Conservation (phyloP, 768 basidiomycete genomes). For the Dictyophora rubrovolvata region DNA sequence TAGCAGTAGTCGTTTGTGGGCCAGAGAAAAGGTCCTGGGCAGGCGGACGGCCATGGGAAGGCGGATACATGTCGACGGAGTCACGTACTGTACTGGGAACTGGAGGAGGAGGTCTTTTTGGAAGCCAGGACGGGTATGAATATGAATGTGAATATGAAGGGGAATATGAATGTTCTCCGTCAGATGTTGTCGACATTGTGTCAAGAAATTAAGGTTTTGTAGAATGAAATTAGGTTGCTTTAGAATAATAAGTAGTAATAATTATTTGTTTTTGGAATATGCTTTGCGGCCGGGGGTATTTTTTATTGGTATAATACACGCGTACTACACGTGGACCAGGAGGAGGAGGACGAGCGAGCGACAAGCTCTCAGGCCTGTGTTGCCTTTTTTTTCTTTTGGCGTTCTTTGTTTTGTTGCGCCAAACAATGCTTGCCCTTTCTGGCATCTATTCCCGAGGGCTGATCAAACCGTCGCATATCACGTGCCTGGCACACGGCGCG, state of each 20-base stretch:
- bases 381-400: too few species aligned
- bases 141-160: too few species aligned
- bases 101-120: conserved; percentile 65
- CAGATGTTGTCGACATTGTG: not conserved
- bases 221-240: not conserved
- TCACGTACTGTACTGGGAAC: conserved; percentile 52
- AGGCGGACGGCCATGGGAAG: conserved; percentile 9
- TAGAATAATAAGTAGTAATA: too few species aligned
- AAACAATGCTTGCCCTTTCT: too few species aligned
- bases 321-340: not conserved
- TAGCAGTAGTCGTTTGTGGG: conserved; percentile 1
- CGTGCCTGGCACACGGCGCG: too few species aligned
- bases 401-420: too few species aligned
- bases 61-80: conserved; percentile 1
- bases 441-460: too few species aligned
- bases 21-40: conserved; percentile 8
- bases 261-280: not conserved
- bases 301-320: not conserved
- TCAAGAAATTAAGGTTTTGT: not conserved
- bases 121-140: conserved; percentile 74
- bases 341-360: not conserved
- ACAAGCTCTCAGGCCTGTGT: too few species aligned
- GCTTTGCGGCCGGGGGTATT: not conserved
- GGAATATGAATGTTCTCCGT: not conserved
- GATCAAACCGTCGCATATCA: too few species aligned